Evolutionary conservation across 192 early-diverging fungal species (phyloP), one percentile per base, ranked within the genome.

Genomic region (Coemansia sp.): DNA sequence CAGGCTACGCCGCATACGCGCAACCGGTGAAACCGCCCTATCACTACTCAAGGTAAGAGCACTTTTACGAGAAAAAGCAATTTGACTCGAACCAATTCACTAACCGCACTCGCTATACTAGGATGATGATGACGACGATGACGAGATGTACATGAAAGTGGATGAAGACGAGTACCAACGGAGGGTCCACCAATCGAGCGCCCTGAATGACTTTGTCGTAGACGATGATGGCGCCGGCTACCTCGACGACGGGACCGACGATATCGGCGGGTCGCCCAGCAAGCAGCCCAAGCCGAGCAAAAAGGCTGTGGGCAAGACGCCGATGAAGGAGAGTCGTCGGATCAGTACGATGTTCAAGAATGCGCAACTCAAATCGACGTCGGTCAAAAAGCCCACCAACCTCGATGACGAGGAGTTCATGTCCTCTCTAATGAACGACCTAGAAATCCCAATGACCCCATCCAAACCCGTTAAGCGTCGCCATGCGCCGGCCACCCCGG

Each of bases 361-460:
- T n/a, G 78, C 73, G 13, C 78, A 81, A 12, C 58, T 78, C 42
- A 67, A 64, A 34, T 36, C 69, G 0, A 7, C 61, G 3, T 31
- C 53, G 52, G 33, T 25, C 47, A 59, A 23, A 31, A 34, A 39
- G 31, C 35, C 53, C 9, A 36, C 62, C 0, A 59, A 11, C 10
- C 59, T 57, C 35, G 81, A 77, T 9, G 81, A 83, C 45, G 81
- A 83, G 9, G 72, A 60, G 57, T 83, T 83, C 34, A 78, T 83
- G 72, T 62, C 72, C 8, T 69, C 69, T 39, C 47, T 83, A 38
- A 71, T 83, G 41, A 62, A 66, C 59, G 81, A 66, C 14, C 61
- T 83, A 50, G 74, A 82, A 38, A 57, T 56, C 3, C 73, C 78
- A 0, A 31, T 50, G 14, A 81, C 78, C 4, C 78, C 78, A 11